A percentile compares a stretch with the other conserved stretches of the same genome.
These are phyloP conservation scores for Phytophthora chlamydospora DNA, from an alignment of 352 stramenopile genomes.

Conservation along the genomic window DNA sequence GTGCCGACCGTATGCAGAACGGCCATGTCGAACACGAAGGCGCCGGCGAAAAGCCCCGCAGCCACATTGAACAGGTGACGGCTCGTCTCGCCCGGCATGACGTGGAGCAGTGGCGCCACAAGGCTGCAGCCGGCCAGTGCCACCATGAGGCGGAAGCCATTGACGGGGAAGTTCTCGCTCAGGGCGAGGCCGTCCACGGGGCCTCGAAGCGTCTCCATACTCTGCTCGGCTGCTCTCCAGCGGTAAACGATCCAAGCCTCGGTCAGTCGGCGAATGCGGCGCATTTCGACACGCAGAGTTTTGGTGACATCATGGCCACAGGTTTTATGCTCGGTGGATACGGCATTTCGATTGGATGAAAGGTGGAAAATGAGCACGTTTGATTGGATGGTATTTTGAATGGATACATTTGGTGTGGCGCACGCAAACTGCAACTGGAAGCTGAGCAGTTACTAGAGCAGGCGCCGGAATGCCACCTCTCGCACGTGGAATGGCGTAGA, in stretches of 20 bases:
- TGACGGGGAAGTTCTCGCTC: slow-evolving; percentile 77
- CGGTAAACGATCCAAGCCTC: slow-evolving; percentile 25
- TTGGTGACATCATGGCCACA: slow-evolving; percentile 27
- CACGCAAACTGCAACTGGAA: slow-evolving; percentile 25
- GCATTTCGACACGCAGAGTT: slow-evolving; percentile 19
- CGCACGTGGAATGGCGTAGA: slow-evolving; percentile 72
- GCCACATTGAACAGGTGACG: slow-evolving; percentile 78
- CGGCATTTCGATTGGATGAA: slow-evolving; percentile 44
- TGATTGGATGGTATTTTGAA: not conserved
- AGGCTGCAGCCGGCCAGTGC: slow-evolving; percentile 68
- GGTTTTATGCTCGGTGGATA: slow-evolving; percentile 21
- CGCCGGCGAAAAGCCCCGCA: slow-evolving; percentile 61
- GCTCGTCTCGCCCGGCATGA: slow-evolving; percentile 56
- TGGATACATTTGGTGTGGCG: slow-evolving; percentile 12
- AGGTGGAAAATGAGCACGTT: not conserved
- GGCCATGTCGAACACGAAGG: slow-evolving; percentile 84
- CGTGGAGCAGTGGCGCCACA: slow-evolving; percentile 70
- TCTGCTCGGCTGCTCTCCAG: slow-evolving; percentile 22
- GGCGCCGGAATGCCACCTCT: slow-evolving; percentile 69
- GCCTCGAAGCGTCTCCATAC: slow-evolving; percentile 67
- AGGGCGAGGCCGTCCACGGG: slow-evolving; percentile 70
- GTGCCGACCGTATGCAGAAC: slow-evolving; percentile 78
- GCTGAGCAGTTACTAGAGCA: slow-evolving; percentile 33
- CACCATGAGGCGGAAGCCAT: slow-evolving; percentile 81
- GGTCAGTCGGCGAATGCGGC: slow-evolving; percentile 31